Evolutionary conservation across 2,329 filamentous ascomycete species (phyloP).

Genomic region (Chrysosporium queenslandicum): DNA sequence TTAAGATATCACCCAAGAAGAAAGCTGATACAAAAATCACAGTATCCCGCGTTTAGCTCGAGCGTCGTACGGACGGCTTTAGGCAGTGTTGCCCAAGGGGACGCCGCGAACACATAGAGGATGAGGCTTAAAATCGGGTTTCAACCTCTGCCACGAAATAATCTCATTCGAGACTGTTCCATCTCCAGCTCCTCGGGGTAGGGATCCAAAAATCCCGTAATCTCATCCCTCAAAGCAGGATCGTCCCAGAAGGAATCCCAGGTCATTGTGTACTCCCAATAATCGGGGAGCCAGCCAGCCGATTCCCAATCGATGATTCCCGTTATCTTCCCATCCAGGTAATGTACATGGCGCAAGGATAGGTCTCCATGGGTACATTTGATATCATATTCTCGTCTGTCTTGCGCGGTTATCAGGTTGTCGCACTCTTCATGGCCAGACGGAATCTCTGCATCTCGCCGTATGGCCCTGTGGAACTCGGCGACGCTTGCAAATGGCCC

Average conservation of each 20-base stretch:
- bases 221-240: slow-evolving; percentile 21
- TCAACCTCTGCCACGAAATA: slow-evolving; percentile 19
- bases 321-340: slow-evolving; percentile 29
- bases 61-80: neutral
- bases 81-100: too few relatives aligned
- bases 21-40: neutral
- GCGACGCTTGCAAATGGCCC: slow-evolving; percentile 29
- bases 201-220: slow-evolving; percentile 32
- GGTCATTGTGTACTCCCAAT: slow-evolving; percentile 37
- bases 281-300: slow-evolving; percentile 36
- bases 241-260: slow-evolving; percentile 21
- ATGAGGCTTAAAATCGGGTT: neutral
- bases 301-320: slow-evolving; percentile 41
- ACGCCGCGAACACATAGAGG: neutral
- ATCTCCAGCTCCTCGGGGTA: slow-evolving; percentile 33
- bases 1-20: neutral
- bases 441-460: slow-evolving; percentile 19
- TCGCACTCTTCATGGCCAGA: slow-evolving; percentile 9
- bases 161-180: slow-evolving; percentile 33
- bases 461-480: slow-evolving; percentile 28
- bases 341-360: slow-evolving; percentile 21
- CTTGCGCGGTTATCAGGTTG: slow-evolving; percentile 8
- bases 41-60: neutral
- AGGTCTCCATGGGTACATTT: slow-evolving; percentile 9
- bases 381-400: slow-evolving; percentile 4